Evolutionary conservation across 208 protist genomes (phyloP), one percentile per base, ranked within the genome.

Genomic region (Blastocrithidia nonstop): DNA sequence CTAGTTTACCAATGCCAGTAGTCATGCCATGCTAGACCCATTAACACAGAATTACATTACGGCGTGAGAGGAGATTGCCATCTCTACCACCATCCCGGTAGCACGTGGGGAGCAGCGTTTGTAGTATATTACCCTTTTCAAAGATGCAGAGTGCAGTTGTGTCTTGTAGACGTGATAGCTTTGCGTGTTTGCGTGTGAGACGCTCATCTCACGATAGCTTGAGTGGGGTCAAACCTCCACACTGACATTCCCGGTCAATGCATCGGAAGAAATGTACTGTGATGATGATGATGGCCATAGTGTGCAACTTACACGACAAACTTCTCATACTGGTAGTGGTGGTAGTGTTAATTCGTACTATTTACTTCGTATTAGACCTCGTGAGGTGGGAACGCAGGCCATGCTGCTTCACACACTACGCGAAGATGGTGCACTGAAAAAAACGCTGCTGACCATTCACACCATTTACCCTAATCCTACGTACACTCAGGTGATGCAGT

Each of bases 141-240:
- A 64, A 40, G 78, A 92, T 47, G 63, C 56, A 5, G 60, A 56
- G 15, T 73, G 72, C 70, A 87, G 61, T 15, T 52, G 72, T 45
- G 69, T 85, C 20, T 72, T 76, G 53, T 78, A 92, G 56, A 81
- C 70, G 20, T 92, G 83, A 79, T 78, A 92, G 55, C 37, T 92
- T 15, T 84, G 64, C 50, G 41, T 92, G 35, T 92, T 86, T 51
- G 66, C 75, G 6, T 92, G 77, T 45, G 54, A 76, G 11, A 48
- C 54, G 22, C 31, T 80, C 36, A 78, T 61, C 22, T 72, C 83
- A n/a, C 67, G 83, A 15, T 74, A 82, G 39, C 57, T 92, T 17
- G 56, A 61, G 36, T 87, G 74, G 67, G 83, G 83, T 15, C 83
- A 88, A 58, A 92, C 83, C 4, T 85, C 72, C 13, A 57, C 66